A percentile compares a stretch with the other conserved stretches of the same genome.
Conservation (phyloP, 164 flowering plant species). For the Euptelea pleiosperma region DNA sequence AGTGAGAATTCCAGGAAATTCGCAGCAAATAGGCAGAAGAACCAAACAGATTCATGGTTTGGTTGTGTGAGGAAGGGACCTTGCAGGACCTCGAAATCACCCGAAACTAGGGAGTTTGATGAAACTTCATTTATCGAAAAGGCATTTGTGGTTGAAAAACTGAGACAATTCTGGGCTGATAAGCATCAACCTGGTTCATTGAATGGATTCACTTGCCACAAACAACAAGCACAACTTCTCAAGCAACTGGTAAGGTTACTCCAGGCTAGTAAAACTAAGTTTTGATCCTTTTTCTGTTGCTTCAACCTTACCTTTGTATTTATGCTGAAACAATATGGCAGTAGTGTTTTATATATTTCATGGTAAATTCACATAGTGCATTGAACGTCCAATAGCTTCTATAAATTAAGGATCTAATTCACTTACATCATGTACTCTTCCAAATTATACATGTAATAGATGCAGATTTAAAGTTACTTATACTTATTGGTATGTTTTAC, state of each 20-base stretch:
- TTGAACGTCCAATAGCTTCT: no score
- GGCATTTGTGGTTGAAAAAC: constrained; percentile 60
- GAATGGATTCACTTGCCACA: constrained; percentile 66
- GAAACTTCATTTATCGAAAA: constrained; percentile 59
- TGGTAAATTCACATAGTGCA: no score
- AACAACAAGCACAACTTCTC: constrained; percentile 63
- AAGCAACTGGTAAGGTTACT: constrained; percentile 49
- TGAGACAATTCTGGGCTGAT: constrained; percentile 74
- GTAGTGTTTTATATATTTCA: not conserved
- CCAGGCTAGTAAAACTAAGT: not conserved
- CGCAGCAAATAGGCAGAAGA: constrained; percentile 44
- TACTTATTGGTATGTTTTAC: no score
- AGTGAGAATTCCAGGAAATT: constrained; percentile 41
- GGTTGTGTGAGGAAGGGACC: constrained; percentile 51
- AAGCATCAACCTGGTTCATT: constrained; percentile 60
- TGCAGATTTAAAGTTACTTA: no score
- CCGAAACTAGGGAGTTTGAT: constrained; percentile 42
- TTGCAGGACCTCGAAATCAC: constrained; percentile 52
- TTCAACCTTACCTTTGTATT: not conserved
- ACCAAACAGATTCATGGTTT: constrained; percentile 49
- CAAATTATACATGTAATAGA: no score
- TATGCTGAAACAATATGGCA: not conserved
- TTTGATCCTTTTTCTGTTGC: not conserved
- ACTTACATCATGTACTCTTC: no score
- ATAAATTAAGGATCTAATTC: no score